Conservation (phyloP, 192 early-diverging fungal genomes). For the Tieghemiomyces parasiticus region DNA sequence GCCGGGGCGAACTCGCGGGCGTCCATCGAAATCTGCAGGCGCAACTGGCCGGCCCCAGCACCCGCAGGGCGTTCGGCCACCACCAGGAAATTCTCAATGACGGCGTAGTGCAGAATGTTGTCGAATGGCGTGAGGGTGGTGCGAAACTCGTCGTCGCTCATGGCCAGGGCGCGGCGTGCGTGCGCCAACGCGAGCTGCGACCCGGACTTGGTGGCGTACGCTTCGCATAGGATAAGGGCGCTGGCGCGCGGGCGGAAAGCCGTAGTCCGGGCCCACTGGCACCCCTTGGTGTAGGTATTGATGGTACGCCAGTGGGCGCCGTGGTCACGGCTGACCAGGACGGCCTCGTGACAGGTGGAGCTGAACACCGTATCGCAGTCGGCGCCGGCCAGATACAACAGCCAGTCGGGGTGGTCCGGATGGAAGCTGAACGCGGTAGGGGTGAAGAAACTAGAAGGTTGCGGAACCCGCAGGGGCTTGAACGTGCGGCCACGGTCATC, state of each 20-base stretch:
- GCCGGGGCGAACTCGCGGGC: constrained; percentile 50
- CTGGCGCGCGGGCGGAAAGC: constrained; percentile 32
- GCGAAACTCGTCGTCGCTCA: constrained; percentile 40
- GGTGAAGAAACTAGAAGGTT: constrained; percentile 42
- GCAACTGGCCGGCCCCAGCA: constrained; percentile 26
- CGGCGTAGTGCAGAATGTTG: constrained; percentile 61
- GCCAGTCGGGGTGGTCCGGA: constrained; percentile 62
- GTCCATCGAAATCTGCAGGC: constrained; percentile 54
- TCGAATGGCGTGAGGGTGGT: constrained; percentile 36
- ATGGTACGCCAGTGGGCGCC: constrained; percentile 55
- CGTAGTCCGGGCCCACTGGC: constrained; percentile 47
- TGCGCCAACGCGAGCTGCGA: constrained; percentile 33
- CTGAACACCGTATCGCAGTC: constrained; percentile 27
- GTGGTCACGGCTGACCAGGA: constrained; percentile 49
- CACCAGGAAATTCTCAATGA: constrained; percentile 65
- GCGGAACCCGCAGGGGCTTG: constrained; percentile 36
- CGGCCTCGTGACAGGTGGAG: constrained; percentile 49
- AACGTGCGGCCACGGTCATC: constrained; percentile 41
- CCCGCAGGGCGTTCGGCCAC: constrained; percentile 47
- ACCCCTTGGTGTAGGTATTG: constrained; percentile 37
- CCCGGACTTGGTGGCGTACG: constrained; percentile 43
- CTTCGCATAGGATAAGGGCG: constrained; percentile 60
- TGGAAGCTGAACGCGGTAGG: constrained; percentile 65
- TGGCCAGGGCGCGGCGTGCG: constrained; percentile 41
- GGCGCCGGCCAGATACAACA: constrained; percentile 56